A percentile compares a stretch with the other conserved stretches of the same genome.
phyloP scores from a whole-genome alignment of 257 asterid species.

The Rauvolfia tetraphylla region DNA sequence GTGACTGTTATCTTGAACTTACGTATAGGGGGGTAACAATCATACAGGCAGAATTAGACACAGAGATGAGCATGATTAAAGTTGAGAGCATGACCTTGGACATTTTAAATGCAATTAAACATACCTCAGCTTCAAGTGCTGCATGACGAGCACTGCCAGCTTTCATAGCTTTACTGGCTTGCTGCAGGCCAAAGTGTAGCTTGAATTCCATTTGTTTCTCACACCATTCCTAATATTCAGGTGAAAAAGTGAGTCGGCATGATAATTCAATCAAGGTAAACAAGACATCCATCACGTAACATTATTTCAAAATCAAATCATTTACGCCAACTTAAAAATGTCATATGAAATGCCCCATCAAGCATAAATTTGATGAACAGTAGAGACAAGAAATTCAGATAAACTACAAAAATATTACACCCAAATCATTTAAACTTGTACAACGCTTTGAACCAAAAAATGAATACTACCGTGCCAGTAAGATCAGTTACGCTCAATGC shows the following conservation, averaged over 20 bases:
- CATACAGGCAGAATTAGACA: background rate
- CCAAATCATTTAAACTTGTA: background rate
- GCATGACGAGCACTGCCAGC: conserved; percentile 80
- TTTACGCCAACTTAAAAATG: background rate
- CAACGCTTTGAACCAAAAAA: background rate
- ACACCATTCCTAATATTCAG: conserved; percentile 79
- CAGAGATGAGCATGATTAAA: background rate
- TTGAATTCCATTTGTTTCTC: conserved; percentile 74
- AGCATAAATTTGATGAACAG: background rate
- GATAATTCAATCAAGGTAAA: background rate
- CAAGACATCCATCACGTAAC: background rate
- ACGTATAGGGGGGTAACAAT: background rate
- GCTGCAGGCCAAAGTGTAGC: conserved; percentile 51
- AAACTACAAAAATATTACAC: background rate
- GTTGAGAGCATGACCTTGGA: background rate
- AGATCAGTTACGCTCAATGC: conserved; percentile 80
- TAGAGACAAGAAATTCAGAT: background rate
- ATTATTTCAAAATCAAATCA: background rate
- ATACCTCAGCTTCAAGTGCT: conserved; percentile 82
- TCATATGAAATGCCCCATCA: background rate
- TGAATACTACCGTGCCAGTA: conserved; percentile 53
- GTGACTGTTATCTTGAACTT: too few relatives aligned
- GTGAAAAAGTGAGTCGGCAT: background rate
- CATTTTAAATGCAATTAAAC: background rate
- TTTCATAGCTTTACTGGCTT: conserved; percentile 70